These are phyloP conservation scores for Castanopsis chinensis DNA, from an alignment of 306 rosid genomes.

Conservation along the genomic window DNA sequence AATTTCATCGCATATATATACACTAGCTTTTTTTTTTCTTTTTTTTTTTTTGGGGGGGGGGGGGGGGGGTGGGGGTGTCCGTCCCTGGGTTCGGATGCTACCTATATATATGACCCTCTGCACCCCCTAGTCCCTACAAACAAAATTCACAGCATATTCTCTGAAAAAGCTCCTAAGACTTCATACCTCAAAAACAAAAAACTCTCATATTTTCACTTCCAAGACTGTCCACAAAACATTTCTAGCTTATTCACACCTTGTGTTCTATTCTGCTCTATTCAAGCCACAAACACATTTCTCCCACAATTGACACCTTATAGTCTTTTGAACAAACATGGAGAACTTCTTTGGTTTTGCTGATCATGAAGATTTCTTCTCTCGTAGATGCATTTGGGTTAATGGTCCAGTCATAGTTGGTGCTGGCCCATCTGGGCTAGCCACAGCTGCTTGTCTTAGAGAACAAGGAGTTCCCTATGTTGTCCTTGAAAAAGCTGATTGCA, in stretches of 20 bases:
- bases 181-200: constrained; percentile 6
- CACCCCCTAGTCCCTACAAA: constrained; percentile 41
- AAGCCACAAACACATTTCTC: neutral
- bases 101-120: constrained; percentile 54
- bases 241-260: neutral
- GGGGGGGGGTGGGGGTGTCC: too few species aligned
- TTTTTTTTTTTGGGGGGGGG: too few species aligned
- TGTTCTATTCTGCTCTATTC: neutral
- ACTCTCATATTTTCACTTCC: neutral
- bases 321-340: constrained; percentile 46
- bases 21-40: too few species aligned
- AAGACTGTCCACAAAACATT: neutral
- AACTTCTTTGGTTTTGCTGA: constrained; percentile 55
- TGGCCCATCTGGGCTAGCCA: constrained; percentile 92
- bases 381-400: constrained; percentile 69
- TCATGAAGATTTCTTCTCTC: constrained; percentile 43
- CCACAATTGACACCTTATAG: neutral
- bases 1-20: too few species aligned
- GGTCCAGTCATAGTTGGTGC: constrained; percentile 95
- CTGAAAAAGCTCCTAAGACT: constrained; percentile 1
- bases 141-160: constrained; percentile 38
- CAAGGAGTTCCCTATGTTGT: constrained; percentile 83
- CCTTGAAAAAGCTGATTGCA: constrained; percentile 75
- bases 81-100: constrained; percentile 61
- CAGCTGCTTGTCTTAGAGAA: constrained; percentile 83